Evolutionary conservation across 495 filamentous ascomycete species (phyloP).

Genomic region (Echria macrotheca): DNA sequence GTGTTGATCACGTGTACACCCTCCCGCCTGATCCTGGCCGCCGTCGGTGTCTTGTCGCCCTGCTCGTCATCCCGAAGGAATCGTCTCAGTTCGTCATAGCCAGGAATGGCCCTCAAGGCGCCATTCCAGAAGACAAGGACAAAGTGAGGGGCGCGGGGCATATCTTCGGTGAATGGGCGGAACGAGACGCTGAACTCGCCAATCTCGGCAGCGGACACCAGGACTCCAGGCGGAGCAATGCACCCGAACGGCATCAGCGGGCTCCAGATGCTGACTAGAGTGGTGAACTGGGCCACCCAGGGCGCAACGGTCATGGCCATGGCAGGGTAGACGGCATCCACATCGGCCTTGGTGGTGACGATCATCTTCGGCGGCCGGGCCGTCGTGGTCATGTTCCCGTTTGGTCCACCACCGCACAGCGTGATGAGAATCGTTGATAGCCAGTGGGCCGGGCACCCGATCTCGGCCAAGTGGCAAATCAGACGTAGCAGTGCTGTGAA

Average conservation of each 20-base stretch:
- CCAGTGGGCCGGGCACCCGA: constrained; percentile 37
- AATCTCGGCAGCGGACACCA: constrained; percentile 20
- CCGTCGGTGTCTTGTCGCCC: background rate
- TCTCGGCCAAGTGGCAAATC: constrained; percentile 21
- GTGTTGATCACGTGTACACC: constrained; percentile 22
- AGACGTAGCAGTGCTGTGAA: constrained; percentile 27
- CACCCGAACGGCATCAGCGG: constrained; percentile 26
- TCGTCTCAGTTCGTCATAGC: constrained; percentile 4
- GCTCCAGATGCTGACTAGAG: constrained; percentile 25
- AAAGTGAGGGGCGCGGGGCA: constrained; percentile 19
- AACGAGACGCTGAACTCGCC: constrained; percentile 24
- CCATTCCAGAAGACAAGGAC: constrained; percentile 27
- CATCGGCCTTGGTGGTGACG: constrained; percentile 4
- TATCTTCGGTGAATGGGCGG: background rate
- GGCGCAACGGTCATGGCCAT: constrained; percentile 20
- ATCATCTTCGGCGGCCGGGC: constrained; percentile 20
- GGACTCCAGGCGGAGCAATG: constrained; percentile 11
- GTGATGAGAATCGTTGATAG: constrained; percentile 22
- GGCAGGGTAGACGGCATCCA: constrained; percentile 14
- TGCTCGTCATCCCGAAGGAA: background rate
- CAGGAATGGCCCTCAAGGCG: background rate
- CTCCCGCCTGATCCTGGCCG: constrained; percentile 16
- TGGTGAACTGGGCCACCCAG: constrained; percentile 30
- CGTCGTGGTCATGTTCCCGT: constrained; percentile 24
- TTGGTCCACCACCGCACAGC: no score